Conservation (phyloP, 2,329 filamentous ascomycete species). For the Fusarium heterosporum region DNA sequence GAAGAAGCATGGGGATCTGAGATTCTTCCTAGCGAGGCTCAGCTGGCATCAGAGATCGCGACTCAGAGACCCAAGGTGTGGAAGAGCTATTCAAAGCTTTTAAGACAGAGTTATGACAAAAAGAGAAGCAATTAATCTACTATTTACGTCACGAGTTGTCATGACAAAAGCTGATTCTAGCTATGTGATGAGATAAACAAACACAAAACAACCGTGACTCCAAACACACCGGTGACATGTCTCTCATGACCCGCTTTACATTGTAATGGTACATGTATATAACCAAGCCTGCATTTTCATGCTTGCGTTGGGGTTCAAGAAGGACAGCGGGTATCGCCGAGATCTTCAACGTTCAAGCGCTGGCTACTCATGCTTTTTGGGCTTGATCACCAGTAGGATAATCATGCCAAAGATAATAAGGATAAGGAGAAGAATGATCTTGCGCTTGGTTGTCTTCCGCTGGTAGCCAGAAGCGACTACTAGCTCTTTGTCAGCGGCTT, state of each 20-base stretch:
- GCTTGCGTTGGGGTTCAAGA: not conserved
- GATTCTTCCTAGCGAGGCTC: slow-evolving; percentile 43
- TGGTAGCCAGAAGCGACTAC: slow-evolving; percentile 91
- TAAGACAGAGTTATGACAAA: slow-evolving; percentile 46
- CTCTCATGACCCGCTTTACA: slow-evolving; percentile 47
- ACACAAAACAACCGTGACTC: slow-evolving; percentile 46
- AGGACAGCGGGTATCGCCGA: slow-evolving; percentile 32
- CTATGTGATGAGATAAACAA: slow-evolving; percentile 37
- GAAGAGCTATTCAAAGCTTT: slow-evolving; percentile 48
- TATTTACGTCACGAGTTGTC: not conserved
- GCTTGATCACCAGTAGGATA: slow-evolving; percentile 84
- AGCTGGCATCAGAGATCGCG: slow-evolving; percentile 47
- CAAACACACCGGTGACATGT: slow-evolving; percentile 43
- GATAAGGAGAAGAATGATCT: slow-evolving; percentile 89
- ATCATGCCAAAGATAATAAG: slow-evolving; percentile 88
- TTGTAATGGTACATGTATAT: slow-evolving; percentile 49
- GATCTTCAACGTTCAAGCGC: slow-evolving; percentile 20
- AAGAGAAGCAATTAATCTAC: slow-evolving; percentile 9
- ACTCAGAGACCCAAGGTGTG: slow-evolving; percentile 48
- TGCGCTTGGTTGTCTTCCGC: slow-evolving; percentile 86
- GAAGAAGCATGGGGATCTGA: slow-evolving; percentile 53
- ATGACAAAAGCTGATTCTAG: slow-evolving; percentile 33
- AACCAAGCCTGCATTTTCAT: slow-evolving; percentile 23
- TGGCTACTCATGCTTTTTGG: slow-evolving; percentile 63
- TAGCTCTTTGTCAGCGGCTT: slow-evolving; percentile 91